Percentiles rank a stretch among this genome's conserved stretches.
Evolutionary conservation across 805 yeast genomes (phyloP).

Genomic region (Saccharomycopsis babjevae): DNA sequence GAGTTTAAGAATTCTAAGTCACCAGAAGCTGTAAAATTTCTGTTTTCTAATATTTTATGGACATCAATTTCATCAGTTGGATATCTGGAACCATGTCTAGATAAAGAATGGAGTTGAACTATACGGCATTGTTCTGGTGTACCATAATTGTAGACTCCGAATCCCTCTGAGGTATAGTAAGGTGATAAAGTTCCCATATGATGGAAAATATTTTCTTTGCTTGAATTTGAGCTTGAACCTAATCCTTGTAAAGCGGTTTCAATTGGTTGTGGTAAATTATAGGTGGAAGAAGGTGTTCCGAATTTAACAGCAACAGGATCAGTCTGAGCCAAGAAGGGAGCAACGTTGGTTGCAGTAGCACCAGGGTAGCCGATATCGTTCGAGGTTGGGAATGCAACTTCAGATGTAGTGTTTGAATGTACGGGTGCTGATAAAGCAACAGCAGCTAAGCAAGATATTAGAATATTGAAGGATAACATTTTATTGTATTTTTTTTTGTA

Average conservation of each 20-base stretch:
- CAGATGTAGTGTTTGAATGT: background rate
- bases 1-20: slow-evolving; percentile 44
- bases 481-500: background rate
- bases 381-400: slow-evolving; percentile 10
- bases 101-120: slow-evolving; percentile 59
- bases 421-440: background rate
- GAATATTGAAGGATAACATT: background rate
- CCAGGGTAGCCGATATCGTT: slow-evolving; percentile 12
- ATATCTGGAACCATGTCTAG: slow-evolving; percentile 74
- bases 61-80: slow-evolving; percentile 39
- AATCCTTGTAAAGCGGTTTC: slow-evolving; percentile 18
- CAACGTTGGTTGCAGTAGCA: slow-evolving; percentile 12
- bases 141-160: slow-evolving; percentile 19
- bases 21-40: slow-evolving; percentile 29
- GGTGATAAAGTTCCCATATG: slow-evolving; percentile 19
- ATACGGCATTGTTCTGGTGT: slow-evolving; percentile 35
- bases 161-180: slow-evolving; percentile 18
- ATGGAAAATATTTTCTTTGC: slow-evolving; percentile 16
- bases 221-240: slow-evolving; percentile 7
- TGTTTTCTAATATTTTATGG: slow-evolving; percentile 21
- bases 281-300: slow-evolving; percentile 17
- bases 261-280: slow-evolving; percentile 18
- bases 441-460: background rate
- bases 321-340: slow-evolving; percentile 17
- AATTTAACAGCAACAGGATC: slow-evolving; percentile 7